Base-by-base conservation (phyloP, 2,329 filamentous ascomycete genomes). In the Podosphaera xanthii region DNA sequence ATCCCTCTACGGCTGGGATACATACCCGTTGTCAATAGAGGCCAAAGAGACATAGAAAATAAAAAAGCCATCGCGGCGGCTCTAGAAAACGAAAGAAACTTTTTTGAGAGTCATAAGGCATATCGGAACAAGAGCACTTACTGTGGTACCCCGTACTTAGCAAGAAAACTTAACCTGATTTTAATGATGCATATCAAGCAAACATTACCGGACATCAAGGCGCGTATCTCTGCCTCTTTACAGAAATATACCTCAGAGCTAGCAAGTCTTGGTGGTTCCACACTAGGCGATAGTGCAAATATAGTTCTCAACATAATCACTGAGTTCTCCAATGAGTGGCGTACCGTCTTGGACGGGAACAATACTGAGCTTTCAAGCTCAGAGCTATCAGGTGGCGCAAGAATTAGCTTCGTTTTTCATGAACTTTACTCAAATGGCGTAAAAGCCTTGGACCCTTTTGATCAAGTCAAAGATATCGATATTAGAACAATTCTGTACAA, bases 161-260 rank as follows among this genome's bases (percentile, higher is more conserved):
- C 92, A 3, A 83, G 91, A 65, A 98, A 98, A 74, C 81, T 98
- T 61, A 98, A 98, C 73, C 77, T 98, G 68, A 97, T 98, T 69
- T 79, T 98, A 66, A 97, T 98, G 91, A 98, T 98, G 92, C 92
- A 98, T 76, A 98, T 98, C 77, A 98, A 98, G 75, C 91, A 98
- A 75, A 98, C 92, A 1, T 80, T 98, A 12, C 92, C 92, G 48
- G 92, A 98, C 70, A 98, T 98, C 77, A 98, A 98, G 75, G 88
- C 87, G 12, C 86, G 94, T 63, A 98, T 98, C 66, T 81, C 86
- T n/a, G 86, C 87, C 65, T 96, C 91, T 12, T 76, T 98, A 61
- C 84, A 90, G 70, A 98, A 98, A 71, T 98, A 98, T 72, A 77
- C 80, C 3, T 73, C 81, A 49, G 92, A 98, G 72, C 78, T 98